Conservation (phyloP, 1,284 basidiomycete genomes). For the Cutaneotrichosporon spelunceum region DNA sequence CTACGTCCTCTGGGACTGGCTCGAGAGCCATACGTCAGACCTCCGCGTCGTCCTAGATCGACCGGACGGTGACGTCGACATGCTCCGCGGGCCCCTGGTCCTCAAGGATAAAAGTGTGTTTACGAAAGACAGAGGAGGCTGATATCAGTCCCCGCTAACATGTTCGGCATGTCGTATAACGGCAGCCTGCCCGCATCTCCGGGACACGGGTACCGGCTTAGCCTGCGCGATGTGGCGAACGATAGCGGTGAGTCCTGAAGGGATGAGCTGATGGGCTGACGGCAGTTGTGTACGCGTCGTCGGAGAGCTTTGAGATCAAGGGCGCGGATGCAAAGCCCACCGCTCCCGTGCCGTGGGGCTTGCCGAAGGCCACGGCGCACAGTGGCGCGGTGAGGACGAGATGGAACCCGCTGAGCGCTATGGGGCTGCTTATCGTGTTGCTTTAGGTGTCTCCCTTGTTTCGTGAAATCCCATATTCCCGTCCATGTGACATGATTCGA, state of each 20-base stretch:
- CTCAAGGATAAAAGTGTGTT: slow-evolving; percentile 2
- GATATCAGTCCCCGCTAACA: slow-evolving; percentile 1
- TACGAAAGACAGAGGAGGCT: neutral
- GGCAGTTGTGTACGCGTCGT: neutral
- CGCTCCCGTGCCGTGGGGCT: neutral
- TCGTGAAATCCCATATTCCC: no score
- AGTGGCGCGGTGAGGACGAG: neutral
- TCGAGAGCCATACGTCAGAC: neutral
- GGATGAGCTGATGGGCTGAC: neutral
- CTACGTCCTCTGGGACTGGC: slow-evolving; percentile 2
- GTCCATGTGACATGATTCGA: no score
- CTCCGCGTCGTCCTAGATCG: neutral
- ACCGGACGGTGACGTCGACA: neutral
- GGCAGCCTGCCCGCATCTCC: neutral
- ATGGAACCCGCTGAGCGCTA: neutral
- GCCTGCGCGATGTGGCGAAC: slow-evolving; percentile 1
- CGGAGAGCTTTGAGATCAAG: slow-evolving; percentile 1
- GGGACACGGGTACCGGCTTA: neutral
- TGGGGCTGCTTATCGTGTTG: neutral
- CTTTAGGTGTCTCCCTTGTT: neutral
- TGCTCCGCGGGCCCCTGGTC: neutral
- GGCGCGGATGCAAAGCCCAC: neutral
- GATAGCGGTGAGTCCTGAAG: neutral
- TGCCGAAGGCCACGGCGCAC: neutral
- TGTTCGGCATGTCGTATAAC: neutral